Evolutionary conservation across 768 basidiomycete genomes (phyloP).

Genomic region (Kwoniella dejecticola): DNA sequence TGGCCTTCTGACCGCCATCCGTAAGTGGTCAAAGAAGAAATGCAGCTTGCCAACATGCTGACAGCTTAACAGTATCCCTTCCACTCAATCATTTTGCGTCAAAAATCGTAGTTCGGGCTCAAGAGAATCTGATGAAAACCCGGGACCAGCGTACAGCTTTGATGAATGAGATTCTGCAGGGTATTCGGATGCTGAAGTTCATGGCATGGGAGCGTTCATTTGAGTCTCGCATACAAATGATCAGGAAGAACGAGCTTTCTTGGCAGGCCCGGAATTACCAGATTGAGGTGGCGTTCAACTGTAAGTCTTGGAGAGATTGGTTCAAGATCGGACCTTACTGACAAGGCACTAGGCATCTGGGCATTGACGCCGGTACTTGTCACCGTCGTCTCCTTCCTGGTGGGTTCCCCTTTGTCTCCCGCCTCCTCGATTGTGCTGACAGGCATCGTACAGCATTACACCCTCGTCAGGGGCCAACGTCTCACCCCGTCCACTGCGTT

Average conservation of each 20-base stretch:
- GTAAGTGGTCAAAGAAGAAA: slow-evolving; percentile 49
- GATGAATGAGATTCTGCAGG: slow-evolving; percentile 90
- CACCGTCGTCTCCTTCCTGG: slow-evolving; percentile 62
- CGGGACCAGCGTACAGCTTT: slow-evolving; percentile 84
- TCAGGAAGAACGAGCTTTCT: slow-evolving; percentile 78
- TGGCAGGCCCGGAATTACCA: slow-evolving; percentile 84
- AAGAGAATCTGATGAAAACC: slow-evolving; percentile 87
- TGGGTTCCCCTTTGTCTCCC: no score
- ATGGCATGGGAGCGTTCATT: slow-evolving; percentile 96
- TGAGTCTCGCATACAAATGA: slow-evolving; percentile 69
- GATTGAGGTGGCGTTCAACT: slow-evolving; percentile 66
- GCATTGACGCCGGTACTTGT: slow-evolving; percentile 61
- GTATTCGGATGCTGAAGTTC: slow-evolving; percentile 91
- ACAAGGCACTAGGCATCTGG: slow-evolving; percentile 58
- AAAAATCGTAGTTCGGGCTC: slow-evolving; percentile 72
- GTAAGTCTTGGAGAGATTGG: no score
- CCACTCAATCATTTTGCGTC: slow-evolving; percentile 85
- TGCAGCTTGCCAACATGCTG: background rate
- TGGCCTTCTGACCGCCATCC: slow-evolving; percentile 73
- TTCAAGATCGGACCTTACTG: background rate
- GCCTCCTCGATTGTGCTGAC: slow-evolving; percentile 1
- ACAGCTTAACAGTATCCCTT: slow-evolving; percentile 57
- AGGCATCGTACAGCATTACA: slow-evolving; percentile 60
- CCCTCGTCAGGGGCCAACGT: slow-evolving; percentile 68
- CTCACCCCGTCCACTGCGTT: slow-evolving; percentile 85